These are phyloP conservation scores for Thielaviopsis euricoi DNA, from an alignment of 2,329 filamentous ascomycete species.

Conservation along the genomic window DNA sequence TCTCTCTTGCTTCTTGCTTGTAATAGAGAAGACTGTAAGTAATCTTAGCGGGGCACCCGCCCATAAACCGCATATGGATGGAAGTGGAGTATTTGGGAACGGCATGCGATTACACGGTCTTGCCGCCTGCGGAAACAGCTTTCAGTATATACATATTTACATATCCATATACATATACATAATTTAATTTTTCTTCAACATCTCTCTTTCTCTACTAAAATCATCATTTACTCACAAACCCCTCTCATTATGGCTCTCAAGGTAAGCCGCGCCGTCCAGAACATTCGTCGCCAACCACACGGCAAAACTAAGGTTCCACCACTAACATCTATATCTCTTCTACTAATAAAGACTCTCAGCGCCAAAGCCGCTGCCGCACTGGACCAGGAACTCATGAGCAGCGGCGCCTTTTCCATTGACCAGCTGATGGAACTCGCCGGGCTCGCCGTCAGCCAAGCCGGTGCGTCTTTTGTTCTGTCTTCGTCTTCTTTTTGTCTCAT, in stretches of 20 bases:
- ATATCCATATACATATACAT: background rate
- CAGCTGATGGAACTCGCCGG: conserved; percentile 96
- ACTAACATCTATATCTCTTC: background rate
- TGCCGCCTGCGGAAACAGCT: too few species aligned
- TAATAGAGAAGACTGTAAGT: too few species aligned
- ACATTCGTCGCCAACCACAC: background rate
- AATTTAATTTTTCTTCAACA: too few species aligned
- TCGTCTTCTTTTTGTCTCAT: background rate
- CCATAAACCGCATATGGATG: too few species aligned
- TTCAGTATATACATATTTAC: too few species aligned
- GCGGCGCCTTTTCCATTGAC: conserved; percentile 76
- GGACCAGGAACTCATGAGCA: conserved; percentile 86
- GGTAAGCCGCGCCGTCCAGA: background rate
- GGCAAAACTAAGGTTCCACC: background rate
- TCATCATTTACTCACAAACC: too few species aligned
- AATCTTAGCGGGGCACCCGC: too few species aligned
- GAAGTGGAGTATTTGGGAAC: too few species aligned
- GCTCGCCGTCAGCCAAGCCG: conserved; percentile 78
- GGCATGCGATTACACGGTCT: too few species aligned
- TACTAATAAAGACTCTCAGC: conserved; percentile 52
- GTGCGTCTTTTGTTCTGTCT: conserved; percentile 27
- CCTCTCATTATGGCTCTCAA: background rate
- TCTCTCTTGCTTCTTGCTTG: too few species aligned
- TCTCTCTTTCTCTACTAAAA: too few species aligned
- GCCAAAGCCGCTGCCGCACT: conserved; percentile 77